Percentiles rank a stretch among this genome's conserved stretches.
phyloP scores from a whole-genome alignment of 257 asterid species.

The Sherardia arvensis region DNA sequence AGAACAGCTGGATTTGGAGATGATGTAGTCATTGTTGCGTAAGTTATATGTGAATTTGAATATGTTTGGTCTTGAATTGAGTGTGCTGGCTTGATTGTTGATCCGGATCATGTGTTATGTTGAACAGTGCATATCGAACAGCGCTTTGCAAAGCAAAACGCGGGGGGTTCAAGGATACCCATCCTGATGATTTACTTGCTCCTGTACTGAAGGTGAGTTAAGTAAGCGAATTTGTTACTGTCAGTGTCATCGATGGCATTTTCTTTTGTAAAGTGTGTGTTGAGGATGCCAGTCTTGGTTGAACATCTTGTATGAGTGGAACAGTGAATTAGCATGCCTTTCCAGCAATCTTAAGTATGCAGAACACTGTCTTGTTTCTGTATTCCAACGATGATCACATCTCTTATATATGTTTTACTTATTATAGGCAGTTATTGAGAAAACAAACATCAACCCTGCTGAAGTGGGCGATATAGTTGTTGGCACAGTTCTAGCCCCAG shows the following conservation, averaged over 20 bases:
- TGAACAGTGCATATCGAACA: constrained; percentile 66
- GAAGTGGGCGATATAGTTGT: constrained; percentile 95
- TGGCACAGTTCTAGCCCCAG: constrained; percentile 84
- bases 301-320: not conserved
- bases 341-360: not conserved
- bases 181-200: constrained; percentile 86
- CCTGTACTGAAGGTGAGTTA: constrained; percentile 67
- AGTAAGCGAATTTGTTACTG: not conserved
- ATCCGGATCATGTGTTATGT: constrained; percentile 3
- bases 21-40: constrained; percentile 88
- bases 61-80: not conserved
- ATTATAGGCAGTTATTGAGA: constrained; percentile 63
- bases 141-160: constrained; percentile 75
- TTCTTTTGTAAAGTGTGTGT: too few relatives aligned
- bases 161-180: constrained; percentile 90
- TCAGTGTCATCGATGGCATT: not conserved
- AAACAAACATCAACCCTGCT: constrained; percentile 55
- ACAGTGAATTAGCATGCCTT: not conserved
- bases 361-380: not conserved
- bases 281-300: not conserved
- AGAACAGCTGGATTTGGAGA: constrained; percentile 61
- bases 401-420: not conserved
- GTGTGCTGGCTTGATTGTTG: not conserved
- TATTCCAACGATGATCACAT: not conserved
- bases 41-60: constrained; percentile 28